Percentiles rank a stretch among this genome's conserved stretches.
These are phyloP conservation scores for Solidago caesia DNA, from an alignment of 129 eudicot species.

Conservation along the genomic window DNA sequence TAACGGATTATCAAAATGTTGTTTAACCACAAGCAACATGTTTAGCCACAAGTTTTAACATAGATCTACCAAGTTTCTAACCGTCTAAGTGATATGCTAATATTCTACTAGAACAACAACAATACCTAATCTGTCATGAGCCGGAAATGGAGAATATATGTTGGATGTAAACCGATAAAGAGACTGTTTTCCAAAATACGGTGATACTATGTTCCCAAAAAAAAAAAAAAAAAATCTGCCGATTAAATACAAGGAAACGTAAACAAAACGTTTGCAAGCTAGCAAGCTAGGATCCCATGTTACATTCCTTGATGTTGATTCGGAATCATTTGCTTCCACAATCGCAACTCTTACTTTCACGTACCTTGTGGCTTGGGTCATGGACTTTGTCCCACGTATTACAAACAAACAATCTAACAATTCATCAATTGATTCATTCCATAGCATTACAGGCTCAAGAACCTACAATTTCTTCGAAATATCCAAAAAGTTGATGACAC, in stretches of 20 bases:
- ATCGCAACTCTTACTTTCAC: conserved; percentile 1
- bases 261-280: conserved; percentile 6
- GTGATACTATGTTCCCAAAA: too few species aligned
- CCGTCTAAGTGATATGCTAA: too few species aligned
- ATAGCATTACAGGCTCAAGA: neutral
- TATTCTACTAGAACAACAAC: too few species aligned
- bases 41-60: too few species aligned
- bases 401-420: neutral
- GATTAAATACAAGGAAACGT: neutral
- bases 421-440: neutral
- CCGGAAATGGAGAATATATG: too few species aligned
- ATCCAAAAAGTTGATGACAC: neutral
- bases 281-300: conserved; percentile 1
- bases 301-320: neutral
- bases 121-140: too few species aligned
- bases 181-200: too few species aligned
- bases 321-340: neutral
- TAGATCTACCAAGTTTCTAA: too few species aligned
- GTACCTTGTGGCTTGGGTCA: conserved; percentile 21
- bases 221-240: too few species aligned
- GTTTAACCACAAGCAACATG: too few species aligned
- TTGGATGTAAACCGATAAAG: too few species aligned
- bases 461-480: neutral
- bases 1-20: neutral
- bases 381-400: conserved; percentile 16